These are phyloP conservation scores for Vinca minor DNA, from an alignment of 257 asterid species.

Conservation along the genomic window DNA sequence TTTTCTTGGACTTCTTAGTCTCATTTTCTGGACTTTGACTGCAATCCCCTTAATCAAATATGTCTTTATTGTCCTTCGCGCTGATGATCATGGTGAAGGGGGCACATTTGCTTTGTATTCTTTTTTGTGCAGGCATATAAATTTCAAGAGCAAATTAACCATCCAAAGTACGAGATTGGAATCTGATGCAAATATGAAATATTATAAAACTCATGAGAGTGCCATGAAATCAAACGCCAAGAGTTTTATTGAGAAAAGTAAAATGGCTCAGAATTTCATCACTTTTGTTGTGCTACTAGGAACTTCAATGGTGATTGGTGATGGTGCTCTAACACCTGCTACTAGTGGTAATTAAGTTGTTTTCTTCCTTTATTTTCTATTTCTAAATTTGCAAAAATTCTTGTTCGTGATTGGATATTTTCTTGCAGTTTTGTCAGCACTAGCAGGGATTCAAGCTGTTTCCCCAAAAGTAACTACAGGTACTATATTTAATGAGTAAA, in stretches of 20 bases:
- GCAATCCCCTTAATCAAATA: constrained; percentile 28
- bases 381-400: too few species aligned
- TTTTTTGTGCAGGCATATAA: constrained; percentile 13
- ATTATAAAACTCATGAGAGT: constrained; percentile 20
- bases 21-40: constrained; percentile 27
- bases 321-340: constrained; percentile 77
- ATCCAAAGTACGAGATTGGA: constrained; percentile 10
- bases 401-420: neutral
- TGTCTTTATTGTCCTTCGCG: constrained; percentile 24
- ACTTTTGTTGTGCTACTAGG: constrained; percentile 38
- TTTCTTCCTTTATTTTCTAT: too few species aligned
- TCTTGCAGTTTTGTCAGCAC: constrained; percentile 24
- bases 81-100: constrained; percentile 38
- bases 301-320: constrained; percentile 87
- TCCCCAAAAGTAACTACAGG: constrained; percentile 19
- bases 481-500: neutral
- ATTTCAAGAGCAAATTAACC: constrained; percentile 12
- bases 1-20: constrained; percentile 22
- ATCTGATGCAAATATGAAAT: constrained; percentile 21
- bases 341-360: constrained; percentile 44
- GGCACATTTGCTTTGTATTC: constrained; percentile 24
- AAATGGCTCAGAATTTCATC: constrained; percentile 12
- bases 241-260: constrained; percentile 17
- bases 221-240: constrained; percentile 12
- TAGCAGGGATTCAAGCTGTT: constrained; percentile 17